These are phyloP conservation scores for Trichophyton benhamiae DNA, from an alignment of 2,329 filamentous ascomycete genomes.

Conservation along the genomic window DNA sequence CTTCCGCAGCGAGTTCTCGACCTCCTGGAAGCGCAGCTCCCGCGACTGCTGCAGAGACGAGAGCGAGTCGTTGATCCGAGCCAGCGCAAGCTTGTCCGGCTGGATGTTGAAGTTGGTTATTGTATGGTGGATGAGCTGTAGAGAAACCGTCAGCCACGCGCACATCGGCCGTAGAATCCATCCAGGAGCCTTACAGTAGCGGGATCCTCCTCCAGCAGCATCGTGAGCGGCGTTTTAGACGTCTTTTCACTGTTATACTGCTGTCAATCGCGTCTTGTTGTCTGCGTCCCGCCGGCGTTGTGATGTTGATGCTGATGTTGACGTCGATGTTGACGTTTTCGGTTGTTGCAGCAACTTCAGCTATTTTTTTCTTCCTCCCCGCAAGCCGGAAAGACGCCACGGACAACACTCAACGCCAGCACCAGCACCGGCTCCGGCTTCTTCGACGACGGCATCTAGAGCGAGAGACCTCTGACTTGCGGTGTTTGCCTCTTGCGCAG, in stretches of 20 bases:
- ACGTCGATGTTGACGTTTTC: not conserved
- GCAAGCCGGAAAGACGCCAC: not conserved
- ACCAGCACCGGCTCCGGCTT: not conserved
- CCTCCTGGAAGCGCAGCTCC: conserved; percentile 60
- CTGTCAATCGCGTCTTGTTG: not conserved
- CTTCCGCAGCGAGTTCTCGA: conserved; percentile 54
- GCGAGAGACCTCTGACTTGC: not conserved
- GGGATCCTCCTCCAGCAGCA: conserved; percentile 91
- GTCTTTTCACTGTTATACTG: not conserved
- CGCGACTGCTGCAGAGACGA: conserved; percentile 74
- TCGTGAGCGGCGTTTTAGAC: conserved; percentile 36
- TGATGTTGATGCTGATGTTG: not conserved
- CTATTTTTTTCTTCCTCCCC: not conserved
- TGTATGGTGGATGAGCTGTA: conserved; percentile 77
- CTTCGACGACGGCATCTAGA: not conserved
- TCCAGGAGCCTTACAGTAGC: conserved; percentile 50
- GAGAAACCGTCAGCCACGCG: not conserved
- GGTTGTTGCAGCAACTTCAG: not conserved
- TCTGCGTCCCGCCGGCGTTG: no score
- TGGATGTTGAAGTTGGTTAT: conserved; percentile 90
- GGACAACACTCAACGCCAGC: not conserved
- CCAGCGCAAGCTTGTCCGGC: conserved; percentile 72
- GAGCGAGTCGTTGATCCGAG: conserved; percentile 73
- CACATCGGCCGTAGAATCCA: not conserved
- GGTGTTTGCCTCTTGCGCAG: not conserved